Evolutionary conservation across 2,329 filamentous ascomycete species (phyloP).

Genomic region (Trichophaea hybrida): DNA sequence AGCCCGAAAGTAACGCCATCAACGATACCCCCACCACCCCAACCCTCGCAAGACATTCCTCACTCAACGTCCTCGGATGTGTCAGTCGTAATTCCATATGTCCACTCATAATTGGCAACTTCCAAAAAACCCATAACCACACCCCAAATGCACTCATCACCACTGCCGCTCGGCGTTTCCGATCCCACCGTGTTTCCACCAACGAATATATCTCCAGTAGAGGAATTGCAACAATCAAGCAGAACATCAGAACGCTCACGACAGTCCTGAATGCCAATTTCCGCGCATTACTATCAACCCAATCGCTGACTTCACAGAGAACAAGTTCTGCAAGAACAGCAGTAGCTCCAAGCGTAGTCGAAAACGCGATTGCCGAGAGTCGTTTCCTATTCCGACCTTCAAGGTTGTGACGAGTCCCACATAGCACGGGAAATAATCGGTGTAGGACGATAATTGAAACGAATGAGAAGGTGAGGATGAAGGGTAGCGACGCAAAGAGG

Average conservation of each 20-base stretch:
- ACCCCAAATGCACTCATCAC: constrained; percentile 46
- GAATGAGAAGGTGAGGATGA: constrained; percentile 53
- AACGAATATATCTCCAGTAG: constrained; percentile 49
- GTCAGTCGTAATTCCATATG: constrained; percentile 27
- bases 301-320: constrained; percentile 67
- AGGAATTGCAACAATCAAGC: constrained; percentile 62
- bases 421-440: constrained; percentile 59
- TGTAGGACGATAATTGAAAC: constrained; percentile 49
- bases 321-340: constrained; percentile 67
- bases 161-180: constrained; percentile 30
- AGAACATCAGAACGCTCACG: constrained; percentile 53
- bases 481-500: constrained; percentile 50
- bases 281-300: constrained; percentile 53
- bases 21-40: constrained; percentile 58
- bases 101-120: constrained; percentile 43
- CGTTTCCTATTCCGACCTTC: constrained; percentile 38
- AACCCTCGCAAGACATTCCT: constrained; percentile 49
- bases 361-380: constrained; percentile 52
- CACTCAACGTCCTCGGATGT: constrained; percentile 33
- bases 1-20: constrained; percentile 79
- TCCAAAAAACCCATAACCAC: constrained; percentile 67
- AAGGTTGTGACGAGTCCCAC: constrained; percentile 36
- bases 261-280: constrained; percentile 53
- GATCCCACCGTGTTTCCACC: constrained; percentile 12
- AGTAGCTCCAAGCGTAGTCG: constrained; percentile 61